phyloP scores from a whole-genome alignment of 306 rosid genomes.

The Cucumis hystrix region DNA sequence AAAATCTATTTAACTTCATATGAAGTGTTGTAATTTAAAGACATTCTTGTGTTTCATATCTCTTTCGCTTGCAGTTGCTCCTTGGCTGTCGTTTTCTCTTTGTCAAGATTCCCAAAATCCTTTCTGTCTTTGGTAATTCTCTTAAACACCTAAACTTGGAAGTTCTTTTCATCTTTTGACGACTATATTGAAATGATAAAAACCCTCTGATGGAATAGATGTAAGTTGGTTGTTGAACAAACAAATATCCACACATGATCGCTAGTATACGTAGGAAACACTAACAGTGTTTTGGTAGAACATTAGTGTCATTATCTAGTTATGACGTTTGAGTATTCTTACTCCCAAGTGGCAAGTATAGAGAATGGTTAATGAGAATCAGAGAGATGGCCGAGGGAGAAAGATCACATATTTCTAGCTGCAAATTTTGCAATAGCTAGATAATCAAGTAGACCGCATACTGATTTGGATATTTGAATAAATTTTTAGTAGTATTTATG shows the following conservation, averaged over 20 bases:
- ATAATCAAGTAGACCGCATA: not conserved
- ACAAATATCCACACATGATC: not conserved
- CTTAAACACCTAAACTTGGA: not conserved
- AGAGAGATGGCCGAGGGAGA: not conserved
- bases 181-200: not conserved
- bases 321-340: not conserved
- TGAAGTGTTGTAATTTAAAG: constrained; percentile 4
- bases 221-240: not conserved
- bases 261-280: not conserved
- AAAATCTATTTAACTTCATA: constrained; percentile 1
- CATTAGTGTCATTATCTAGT: not conserved
- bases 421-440: not conserved
- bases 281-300: not conserved
- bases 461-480: not conserved
- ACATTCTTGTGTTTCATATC: not conserved
- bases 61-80: not conserved
- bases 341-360: not conserved
- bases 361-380: not conserved
- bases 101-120: not conserved
- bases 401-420: not conserved
- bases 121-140: not conserved
- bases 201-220: not conserved
- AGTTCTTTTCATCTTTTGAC: not conserved
- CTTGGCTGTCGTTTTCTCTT: not conserved
- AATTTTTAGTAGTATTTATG: not conserved